These are phyloP conservation scores for Cladophialophora bantiana DNA, from an alignment of 2,329 filamentous ascomycete species.

Conservation along the genomic window DNA sequence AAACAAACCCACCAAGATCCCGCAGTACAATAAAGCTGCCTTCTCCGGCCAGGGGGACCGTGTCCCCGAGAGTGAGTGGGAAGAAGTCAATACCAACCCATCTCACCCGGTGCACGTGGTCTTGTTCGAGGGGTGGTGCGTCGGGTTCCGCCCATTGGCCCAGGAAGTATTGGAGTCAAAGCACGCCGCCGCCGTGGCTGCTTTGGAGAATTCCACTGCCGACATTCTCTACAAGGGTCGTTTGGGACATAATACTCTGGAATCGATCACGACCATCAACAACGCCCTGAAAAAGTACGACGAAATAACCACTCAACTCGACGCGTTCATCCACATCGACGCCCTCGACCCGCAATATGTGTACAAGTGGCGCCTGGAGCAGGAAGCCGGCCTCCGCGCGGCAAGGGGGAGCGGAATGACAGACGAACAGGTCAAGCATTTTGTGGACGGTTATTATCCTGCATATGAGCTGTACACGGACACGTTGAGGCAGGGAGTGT, in stretches of 20 bases:
- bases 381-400: slow-evolving; percentile 74
- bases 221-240: slow-evolving; percentile 54
- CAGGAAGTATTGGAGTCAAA: slow-evolving; percentile 62
- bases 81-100: slow-evolving; percentile 53
- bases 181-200: slow-evolving; percentile 57
- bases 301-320: slow-evolving; percentile 64
- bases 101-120: slow-evolving; percentile 64
- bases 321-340: slow-evolving; percentile 73
- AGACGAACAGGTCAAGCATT: slow-evolving; percentile 76
- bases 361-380: slow-evolving; percentile 82
- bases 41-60: slow-evolving; percentile 80
- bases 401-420: slow-evolving; percentile 79
- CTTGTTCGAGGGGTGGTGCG: slow-evolving; percentile 89
- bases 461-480: slow-evolving; percentile 74
- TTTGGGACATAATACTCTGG: slow-evolving; percentile 61
- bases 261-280: slow-evolving; percentile 66
- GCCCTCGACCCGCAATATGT: slow-evolving; percentile 76
- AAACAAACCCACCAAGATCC: slow-evolving; percentile 66
- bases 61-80: slow-evolving; percentile 68
- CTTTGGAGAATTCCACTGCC: slow-evolving; percentile 52
- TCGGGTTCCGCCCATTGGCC: slow-evolving; percentile 76
- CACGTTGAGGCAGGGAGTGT: slow-evolving; percentile 64
- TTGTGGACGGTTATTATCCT: slow-evolving; percentile 76
- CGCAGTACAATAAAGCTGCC: slow-evolving; percentile 83
- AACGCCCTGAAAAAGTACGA: slow-evolving; percentile 65